Evolutionary conservation across 2,329 filamentous ascomycete genomes (phyloP).

Genomic region (Capronia epimyces): DNA sequence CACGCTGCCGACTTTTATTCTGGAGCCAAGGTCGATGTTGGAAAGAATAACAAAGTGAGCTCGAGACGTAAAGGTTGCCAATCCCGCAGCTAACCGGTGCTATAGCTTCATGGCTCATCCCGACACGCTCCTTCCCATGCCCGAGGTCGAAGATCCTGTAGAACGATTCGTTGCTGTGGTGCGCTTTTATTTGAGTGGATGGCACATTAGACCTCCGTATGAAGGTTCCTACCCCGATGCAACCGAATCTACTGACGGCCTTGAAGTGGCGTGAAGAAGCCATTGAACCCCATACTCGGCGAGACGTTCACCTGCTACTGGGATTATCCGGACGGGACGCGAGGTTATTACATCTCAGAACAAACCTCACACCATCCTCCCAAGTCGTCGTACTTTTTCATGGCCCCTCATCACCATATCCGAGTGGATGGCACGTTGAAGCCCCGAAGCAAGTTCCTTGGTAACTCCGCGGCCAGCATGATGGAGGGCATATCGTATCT

Average conservation of each 20-base stretch:
- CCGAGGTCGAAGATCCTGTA: conserved; percentile 79
- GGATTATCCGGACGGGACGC: conserved; percentile 78
- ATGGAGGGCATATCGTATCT: conserved; percentile 96
- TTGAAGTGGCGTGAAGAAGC: conserved; percentile 88
- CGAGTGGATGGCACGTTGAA: conserved; percentile 94
- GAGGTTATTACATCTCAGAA: conserved; percentile 92
- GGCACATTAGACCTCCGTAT: conserved; percentile 97
- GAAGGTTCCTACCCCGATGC: conserved; percentile 35
- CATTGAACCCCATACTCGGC: conserved; percentile 90
- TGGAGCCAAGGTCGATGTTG: conserved; percentile 95
- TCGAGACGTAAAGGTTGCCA: conserved; percentile 4
- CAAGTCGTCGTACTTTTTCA: conserved; percentile 98
- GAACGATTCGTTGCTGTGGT: conserved; percentile 90
- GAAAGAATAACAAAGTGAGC: conserved; percentile 96
- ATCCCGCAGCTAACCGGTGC: conserved; percentile 22
- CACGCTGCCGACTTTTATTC: conserved; percentile 92
- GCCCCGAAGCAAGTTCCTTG: conserved; percentile 87
- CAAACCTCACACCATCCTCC: conserved; percentile 97
- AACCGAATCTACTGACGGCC: conserved; percentile 17
- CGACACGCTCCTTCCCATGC: conserved; percentile 85
- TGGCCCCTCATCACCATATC: conserved; percentile 89
- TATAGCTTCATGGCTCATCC: conserved; percentile 97
- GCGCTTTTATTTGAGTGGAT: conserved; percentile 96
- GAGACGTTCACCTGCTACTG: conserved; percentile 95
- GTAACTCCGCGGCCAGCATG: conserved; percentile 93